Evolutionary conservation across 257 asterid species (phyloP).

Genomic region (Nicotiana tabacum): DNA sequence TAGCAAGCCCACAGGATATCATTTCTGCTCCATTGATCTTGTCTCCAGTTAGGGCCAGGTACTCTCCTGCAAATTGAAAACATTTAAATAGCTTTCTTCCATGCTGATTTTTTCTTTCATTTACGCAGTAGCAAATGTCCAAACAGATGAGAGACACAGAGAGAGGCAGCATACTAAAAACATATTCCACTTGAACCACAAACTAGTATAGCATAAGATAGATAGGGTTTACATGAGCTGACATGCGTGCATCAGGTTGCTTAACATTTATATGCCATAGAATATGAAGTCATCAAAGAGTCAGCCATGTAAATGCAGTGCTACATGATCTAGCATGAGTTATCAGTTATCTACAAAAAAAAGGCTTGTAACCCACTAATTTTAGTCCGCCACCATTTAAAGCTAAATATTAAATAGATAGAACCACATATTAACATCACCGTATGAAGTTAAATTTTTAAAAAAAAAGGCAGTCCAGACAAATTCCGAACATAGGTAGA

Average conservation of each 20-base stretch:
- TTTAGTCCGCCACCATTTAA: background rate
- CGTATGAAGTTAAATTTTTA: background rate
- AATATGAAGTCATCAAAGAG: background rate
- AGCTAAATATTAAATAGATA: background rate
- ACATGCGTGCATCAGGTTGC: background rate
- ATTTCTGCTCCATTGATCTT: conserved; percentile 82
- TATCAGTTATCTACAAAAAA: background rate
- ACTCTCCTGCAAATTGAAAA: conserved; percentile 59
- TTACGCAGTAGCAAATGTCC: background rate
- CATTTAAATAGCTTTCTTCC: background rate
- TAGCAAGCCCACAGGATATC: conserved; percentile 93
- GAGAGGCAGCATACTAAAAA: background rate
- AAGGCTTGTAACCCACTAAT: background rate
- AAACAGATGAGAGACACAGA: background rate
- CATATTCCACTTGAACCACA: background rate
- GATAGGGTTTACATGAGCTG: background rate
- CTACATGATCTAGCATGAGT: background rate
- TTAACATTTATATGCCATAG: background rate
- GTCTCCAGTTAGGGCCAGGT: conserved; percentile 83
- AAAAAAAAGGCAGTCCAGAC: background rate
- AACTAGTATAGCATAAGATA: background rate
- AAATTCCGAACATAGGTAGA: background rate
- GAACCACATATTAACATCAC: background rate
- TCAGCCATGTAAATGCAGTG: background rate
- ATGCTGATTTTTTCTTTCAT: background rate